These are phyloP conservation scores for Globisporangium middletonii DNA, from an alignment of 352 stramenopile genomes.

Conservation along the genomic window DNA sequence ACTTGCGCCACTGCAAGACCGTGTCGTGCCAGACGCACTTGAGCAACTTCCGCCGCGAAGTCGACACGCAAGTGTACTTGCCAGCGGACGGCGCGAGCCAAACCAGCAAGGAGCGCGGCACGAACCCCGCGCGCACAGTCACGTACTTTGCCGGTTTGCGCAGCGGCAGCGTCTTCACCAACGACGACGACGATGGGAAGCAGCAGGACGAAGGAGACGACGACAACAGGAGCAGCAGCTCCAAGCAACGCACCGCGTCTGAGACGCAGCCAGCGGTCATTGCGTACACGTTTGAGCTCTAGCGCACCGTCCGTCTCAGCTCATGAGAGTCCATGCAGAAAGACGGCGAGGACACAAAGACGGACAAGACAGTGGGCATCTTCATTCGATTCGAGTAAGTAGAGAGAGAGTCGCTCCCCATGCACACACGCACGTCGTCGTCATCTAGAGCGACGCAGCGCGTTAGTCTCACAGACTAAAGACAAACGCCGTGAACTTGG, in stretches of 20 bases:
- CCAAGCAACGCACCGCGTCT: slow-evolving; percentile 1
- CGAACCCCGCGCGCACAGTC: slow-evolving; percentile 73
- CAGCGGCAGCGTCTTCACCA: slow-evolving; percentile 21
- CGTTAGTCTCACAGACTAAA: slow-evolving; percentile 57
- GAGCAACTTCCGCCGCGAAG: slow-evolving; percentile 86
- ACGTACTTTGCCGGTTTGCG: slow-evolving; percentile 77
- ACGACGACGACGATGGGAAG: slow-evolving; percentile 18
- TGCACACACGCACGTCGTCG: neutral
- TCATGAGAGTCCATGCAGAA: too few species aligned
- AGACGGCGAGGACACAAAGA: too few species aligned
- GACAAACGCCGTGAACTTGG: slow-evolving; percentile 75
- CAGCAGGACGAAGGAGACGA: slow-evolving; percentile 17
- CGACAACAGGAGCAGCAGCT: slow-evolving; percentile 8
- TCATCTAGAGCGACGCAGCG: neutral
- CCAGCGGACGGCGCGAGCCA: slow-evolving; percentile 60
- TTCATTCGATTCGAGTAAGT: too few species aligned
- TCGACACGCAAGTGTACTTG: slow-evolving; percentile 87
- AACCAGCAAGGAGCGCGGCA: slow-evolving; percentile 73
- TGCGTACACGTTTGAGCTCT: slow-evolving; percentile 71
- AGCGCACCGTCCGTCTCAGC: neutral
- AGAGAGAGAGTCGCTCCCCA: too few species aligned
- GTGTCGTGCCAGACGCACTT: slow-evolving; percentile 84
- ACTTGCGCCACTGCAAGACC: slow-evolving; percentile 88
- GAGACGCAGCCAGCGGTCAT: slow-evolving; percentile 48
- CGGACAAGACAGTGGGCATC: too few species aligned